Percentiles rank a stretch among this genome's conserved stretches.
Evolutionary conservation across 129 eudicot species (phyloP).

Genomic region (Mikania micrantha): DNA sequence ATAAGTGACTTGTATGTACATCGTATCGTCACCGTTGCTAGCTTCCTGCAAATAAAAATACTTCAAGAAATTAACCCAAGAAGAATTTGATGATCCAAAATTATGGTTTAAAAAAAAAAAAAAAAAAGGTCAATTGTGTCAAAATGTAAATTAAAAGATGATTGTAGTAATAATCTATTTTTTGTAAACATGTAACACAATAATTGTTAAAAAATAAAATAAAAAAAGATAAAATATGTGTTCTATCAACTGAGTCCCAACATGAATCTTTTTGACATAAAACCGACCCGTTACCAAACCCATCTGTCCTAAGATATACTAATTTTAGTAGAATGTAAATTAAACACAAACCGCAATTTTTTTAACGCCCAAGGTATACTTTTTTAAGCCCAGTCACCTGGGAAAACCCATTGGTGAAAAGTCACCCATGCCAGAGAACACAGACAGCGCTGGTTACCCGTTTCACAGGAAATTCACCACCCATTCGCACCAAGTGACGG

Average conservation of each 20-base stretch:
- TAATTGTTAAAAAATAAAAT: background rate
- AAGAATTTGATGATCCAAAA: background rate
- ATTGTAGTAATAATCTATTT: background rate
- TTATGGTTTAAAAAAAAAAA: background rate
- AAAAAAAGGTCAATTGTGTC: too few species aligned
- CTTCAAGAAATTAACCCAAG: background rate
- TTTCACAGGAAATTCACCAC: too few species aligned
- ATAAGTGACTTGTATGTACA: constrained; percentile 45
- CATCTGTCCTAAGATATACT: background rate
- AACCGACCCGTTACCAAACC: background rate
- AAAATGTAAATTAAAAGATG: too few species aligned
- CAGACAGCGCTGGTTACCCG: too few species aligned
- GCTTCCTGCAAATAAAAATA: constrained; percentile 33
- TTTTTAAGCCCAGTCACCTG: too few species aligned
- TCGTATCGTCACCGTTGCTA: constrained; percentile 27
- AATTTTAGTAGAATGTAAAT: too few species aligned
- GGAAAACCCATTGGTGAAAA: too few species aligned
- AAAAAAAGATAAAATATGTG: background rate
- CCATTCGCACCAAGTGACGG: background rate
- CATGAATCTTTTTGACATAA: background rate
- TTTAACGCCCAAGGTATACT: too few species aligned
- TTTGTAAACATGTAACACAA: background rate
- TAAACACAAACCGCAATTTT: too few species aligned
- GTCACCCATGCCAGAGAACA: too few species aligned
- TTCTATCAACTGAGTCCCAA: background rate